phyloP scores from a whole-genome alignment of 352 stramenopile species.

The Globisporangium cylindrosporum region DNA sequence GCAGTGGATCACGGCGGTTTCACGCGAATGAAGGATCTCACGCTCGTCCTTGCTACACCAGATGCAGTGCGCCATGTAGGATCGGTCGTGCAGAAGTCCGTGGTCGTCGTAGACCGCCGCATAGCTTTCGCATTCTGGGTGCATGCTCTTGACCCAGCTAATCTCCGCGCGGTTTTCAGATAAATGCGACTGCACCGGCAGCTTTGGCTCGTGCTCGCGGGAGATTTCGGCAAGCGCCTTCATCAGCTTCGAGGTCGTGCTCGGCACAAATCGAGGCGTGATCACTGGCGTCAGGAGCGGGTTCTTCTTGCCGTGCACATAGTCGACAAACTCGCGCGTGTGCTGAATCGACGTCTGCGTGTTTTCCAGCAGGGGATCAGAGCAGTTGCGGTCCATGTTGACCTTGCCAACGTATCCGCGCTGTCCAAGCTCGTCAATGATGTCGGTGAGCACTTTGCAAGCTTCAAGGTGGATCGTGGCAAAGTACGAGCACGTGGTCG shows the following conservation, averaged over 20 bases:
- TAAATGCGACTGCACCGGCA: constrained; percentile 91
- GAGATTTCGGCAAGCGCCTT: constrained; percentile 75
- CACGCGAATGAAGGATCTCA: constrained; percentile 51
- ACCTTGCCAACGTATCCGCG: constrained; percentile 93
- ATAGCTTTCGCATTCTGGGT: constrained; percentile 82
- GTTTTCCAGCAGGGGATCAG: constrained; percentile 79
- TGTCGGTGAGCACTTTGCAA: constrained; percentile 89
- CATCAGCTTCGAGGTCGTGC: constrained; percentile 85
- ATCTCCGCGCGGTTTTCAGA: constrained; percentile 90
- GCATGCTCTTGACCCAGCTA: constrained; percentile 76
- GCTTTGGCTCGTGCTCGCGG: constrained; percentile 57
- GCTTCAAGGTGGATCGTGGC: constrained; percentile 89
- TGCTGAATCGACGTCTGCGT: constrained; percentile 81
- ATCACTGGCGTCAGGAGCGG: constrained; percentile 86
- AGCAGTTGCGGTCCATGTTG: constrained; percentile 94
- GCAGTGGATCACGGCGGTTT: constrained; percentile 91
- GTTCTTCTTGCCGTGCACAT: constrained; percentile 74
- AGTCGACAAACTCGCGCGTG: constrained; percentile 86
- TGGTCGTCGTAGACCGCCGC: constrained; percentile 78
- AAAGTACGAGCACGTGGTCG: constrained; percentile 95
- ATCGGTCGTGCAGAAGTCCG: constrained; percentile 85
- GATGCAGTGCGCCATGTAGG: constrained; percentile 95
- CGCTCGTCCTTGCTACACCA: constrained; percentile 81
- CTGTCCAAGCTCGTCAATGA: constrained; percentile 82
- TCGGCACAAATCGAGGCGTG: constrained; percentile 93